Conservation (phyloP, 805 yeast species). For the Metschnikowia hibisci region DNA sequence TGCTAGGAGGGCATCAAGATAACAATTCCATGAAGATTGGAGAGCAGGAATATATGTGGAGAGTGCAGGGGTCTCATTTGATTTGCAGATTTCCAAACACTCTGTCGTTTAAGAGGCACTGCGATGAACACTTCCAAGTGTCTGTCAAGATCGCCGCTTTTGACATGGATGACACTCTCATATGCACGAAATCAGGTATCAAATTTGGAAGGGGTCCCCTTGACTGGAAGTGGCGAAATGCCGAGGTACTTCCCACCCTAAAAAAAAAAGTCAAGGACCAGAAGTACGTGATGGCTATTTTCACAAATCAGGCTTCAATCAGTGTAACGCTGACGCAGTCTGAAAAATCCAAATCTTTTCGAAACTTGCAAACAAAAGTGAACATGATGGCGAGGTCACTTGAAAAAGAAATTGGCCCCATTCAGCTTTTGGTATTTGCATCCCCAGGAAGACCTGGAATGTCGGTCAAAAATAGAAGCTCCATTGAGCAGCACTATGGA, state of each 20-base stretch:
- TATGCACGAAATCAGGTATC: conserved; percentile 58
- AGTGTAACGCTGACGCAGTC: conserved; percentile 28
- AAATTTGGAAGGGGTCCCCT: conserved; percentile 52
- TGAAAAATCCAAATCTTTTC: conserved; percentile 29
- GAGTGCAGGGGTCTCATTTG: conserved; percentile 39
- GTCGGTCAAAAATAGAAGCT: conserved; percentile 18
- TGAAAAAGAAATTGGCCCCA: conserved; percentile 18
- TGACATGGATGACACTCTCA: conserved; percentile 81
- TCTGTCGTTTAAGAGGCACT: conserved; percentile 2
- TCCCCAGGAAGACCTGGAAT: conserved; percentile 52
- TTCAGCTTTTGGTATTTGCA: conserved; percentile 51
- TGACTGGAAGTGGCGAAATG: conserved; percentile 68
- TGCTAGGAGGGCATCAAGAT: neutral
- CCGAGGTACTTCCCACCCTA: conserved; percentile 19
- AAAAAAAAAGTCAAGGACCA: conserved; percentile 21
- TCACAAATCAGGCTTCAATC: conserved; percentile 83
- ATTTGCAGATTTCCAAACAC: conserved; percentile 38
- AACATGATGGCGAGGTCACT: conserved; percentile 32
- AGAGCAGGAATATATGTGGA: conserved; percentile 12
- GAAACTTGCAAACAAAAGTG: conserved; percentile 42
- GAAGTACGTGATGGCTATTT: conserved; percentile 53
- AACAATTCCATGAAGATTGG: too few species aligned
- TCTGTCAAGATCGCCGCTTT: conserved; percentile 58
- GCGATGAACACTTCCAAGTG: neutral
- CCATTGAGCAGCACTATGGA: conserved; percentile 28